Evolutionary conservation across 495 filamentous ascomycete species (phyloP).

Genomic region (Hapsidospora chrysogenum): DNA sequence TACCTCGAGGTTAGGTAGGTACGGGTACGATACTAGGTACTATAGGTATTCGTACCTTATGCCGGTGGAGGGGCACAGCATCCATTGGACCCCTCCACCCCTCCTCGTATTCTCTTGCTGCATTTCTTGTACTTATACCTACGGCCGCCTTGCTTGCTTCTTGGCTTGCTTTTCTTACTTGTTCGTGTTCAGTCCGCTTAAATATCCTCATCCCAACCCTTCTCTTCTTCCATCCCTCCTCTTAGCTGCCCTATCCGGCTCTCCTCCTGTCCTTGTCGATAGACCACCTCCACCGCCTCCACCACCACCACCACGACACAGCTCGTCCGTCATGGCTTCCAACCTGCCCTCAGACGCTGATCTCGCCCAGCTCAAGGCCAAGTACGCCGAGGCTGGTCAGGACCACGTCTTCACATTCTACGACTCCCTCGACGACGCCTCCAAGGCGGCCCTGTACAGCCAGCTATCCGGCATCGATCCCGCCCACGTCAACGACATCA

Average conservation of each 20-base stretch:
- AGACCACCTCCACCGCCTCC: background rate
- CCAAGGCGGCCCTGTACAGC: constrained; percentile 65
- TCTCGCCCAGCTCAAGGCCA: constrained; percentile 54
- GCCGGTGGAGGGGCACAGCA: no score
- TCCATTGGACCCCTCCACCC: no score
- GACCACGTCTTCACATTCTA: constrained; percentile 86
- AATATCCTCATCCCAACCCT: background rate
- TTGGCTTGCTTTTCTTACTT: no score
- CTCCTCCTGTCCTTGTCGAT: background rate
- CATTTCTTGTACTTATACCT: no score
- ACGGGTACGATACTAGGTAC: no score
- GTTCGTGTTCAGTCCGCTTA: no score
- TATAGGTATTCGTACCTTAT: no score
- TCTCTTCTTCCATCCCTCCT: background rate
- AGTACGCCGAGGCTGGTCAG: constrained; percentile 67
- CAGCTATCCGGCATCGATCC: constrained; percentile 74
- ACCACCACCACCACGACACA: no score
- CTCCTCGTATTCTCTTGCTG: no score
- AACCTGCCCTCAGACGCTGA: constrained; percentile 53
- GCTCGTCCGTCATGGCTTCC: no score
- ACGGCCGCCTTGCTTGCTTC: no score
- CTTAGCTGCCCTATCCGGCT: background rate
- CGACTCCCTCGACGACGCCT: constrained; percentile 51
- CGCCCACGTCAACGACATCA: constrained; percentile 64
- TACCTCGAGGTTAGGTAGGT: no score